Conservation (phyloP, 768 basidiomycete genomes). For the Amanita subjunquillea region DNA sequence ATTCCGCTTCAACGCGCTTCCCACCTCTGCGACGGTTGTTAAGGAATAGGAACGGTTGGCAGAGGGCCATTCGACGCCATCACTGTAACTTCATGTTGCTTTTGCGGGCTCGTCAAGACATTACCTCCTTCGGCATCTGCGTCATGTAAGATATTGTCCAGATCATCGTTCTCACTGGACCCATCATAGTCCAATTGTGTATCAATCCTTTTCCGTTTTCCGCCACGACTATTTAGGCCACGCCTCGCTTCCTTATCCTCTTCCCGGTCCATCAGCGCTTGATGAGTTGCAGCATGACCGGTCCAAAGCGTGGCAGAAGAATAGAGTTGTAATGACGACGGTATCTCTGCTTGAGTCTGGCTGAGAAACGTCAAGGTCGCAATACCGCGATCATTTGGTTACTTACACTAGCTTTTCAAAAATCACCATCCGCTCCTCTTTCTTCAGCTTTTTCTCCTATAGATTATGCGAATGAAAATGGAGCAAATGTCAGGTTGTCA, state of each 20-base stretch:
- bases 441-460: constrained; percentile 87
- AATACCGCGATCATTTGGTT: background rate
- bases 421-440: constrained; percentile 70
- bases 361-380: constrained; percentile 30
- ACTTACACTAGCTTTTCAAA: constrained; percentile 79
- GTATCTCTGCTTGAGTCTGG: constrained; percentile 62
- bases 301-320: constrained; percentile 83
- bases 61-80: background rate
- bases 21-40: constrained; percentile 22
- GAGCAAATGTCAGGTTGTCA: background rate
- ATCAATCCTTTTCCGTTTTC: constrained; percentile 39
- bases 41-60: constrained; percentile 9
- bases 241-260: constrained; percentile 54
- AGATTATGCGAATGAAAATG: background rate
- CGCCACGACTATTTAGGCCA: constrained; percentile 34
- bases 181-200: constrained; percentile 24
- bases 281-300: constrained; percentile 50
- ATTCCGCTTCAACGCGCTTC: constrained; percentile 58
- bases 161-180: constrained; percentile 18
- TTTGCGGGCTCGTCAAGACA: background rate
- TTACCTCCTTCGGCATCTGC: background rate
- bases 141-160: constrained; percentile 8
- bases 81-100: background rate
- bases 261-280: constrained; percentile 43
- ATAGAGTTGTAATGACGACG: constrained; percentile 46